phyloP scores from a whole-genome alignment of 805 yeast genomes.

The Ogataea saltuana region DNA sequence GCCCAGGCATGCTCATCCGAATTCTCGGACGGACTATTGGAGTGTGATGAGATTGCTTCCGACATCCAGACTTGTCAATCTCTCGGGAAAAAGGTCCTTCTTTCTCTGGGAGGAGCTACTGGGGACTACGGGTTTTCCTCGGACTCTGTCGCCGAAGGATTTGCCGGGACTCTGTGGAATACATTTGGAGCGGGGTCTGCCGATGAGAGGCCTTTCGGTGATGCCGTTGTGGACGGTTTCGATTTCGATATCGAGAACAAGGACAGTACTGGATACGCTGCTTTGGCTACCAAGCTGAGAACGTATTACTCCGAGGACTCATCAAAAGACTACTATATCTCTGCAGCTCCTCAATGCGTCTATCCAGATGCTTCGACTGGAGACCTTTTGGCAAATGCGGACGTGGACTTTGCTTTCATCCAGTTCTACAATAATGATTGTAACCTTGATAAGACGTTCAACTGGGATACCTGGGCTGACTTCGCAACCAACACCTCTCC shows the following conservation, averaged over 20 bases:
- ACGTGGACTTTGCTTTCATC: conserved; percentile 77
- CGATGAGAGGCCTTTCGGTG: conserved; percentile 60
- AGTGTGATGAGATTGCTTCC: conserved; percentile 47
- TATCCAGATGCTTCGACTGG: conserved; percentile 70
- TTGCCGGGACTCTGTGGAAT: conserved; percentile 62
- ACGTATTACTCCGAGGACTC: conserved; percentile 37
- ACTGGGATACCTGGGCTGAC: conserved; percentile 68
- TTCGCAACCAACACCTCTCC: conserved; percentile 61
- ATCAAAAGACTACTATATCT: conserved; percentile 65
- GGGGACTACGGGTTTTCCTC: conserved; percentile 55
- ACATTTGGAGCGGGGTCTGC: conserved; percentile 62
- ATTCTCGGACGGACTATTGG: conserved; percentile 43
- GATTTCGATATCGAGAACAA: conserved; percentile 71
- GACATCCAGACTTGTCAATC: conserved; percentile 77
- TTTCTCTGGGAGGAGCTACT: conserved; percentile 77
- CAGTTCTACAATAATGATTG: conserved; percentile 92
- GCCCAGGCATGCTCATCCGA: conserved; percentile 49
- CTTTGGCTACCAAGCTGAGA: conserved; percentile 54
- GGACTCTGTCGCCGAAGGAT: conserved; percentile 55
- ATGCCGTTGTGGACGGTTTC: conserved; percentile 80
- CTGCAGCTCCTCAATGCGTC: conserved; percentile 93
- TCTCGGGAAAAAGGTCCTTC: conserved; percentile 71
- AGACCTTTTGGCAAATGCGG: conserved; percentile 46
- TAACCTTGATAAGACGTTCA: conserved; percentile 52
- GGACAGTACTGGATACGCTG: conserved; percentile 63